Evolutionary conservation across 202 grass and related monocot genomes (phyloP).

Genomic region (Zoysia matrella): DNA sequence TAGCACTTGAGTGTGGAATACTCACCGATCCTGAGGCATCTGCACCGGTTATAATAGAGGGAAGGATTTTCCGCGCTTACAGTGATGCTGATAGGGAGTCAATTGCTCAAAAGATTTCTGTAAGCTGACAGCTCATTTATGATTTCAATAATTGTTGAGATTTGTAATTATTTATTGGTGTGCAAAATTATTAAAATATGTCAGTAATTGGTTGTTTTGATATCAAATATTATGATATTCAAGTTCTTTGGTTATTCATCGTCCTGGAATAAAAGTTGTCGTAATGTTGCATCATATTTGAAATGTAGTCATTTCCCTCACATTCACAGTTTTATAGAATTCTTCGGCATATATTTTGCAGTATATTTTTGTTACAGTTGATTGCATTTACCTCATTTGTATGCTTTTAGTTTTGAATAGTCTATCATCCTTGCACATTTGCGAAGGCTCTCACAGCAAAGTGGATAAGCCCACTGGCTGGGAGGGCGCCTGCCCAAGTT

Average conservation of each 20-base stretch:
- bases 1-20: constrained; percentile 95
- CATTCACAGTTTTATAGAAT: constrained; percentile 5
- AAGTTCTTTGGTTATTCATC: constrained; percentile 21
- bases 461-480: too few relatives aligned
- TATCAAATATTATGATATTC: constrained; percentile 7
- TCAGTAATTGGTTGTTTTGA: constrained; percentile 6
- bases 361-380: neutral
- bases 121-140: constrained; percentile 35
- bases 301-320: neutral
- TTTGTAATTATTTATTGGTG: too few relatives aligned
- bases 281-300: constrained; percentile 23
- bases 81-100: constrained; percentile 55
- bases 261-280: neutral
- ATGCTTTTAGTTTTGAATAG: constrained; percentile 19
- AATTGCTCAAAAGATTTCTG: constrained; percentile 59
- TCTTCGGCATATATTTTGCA: neutral
- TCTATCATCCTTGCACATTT: constrained; percentile 3
- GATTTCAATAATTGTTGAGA: neutral
- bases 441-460: too few relatives aligned
- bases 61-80: constrained; percentile 69
- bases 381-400: neutral
- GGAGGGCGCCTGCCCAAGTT: too few relatives aligned
- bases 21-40: constrained; percentile 54
- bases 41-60: constrained; percentile 63
- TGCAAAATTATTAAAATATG: constrained; percentile 20